Conservation (phyloP, 2,329 filamentous ascomycete genomes). For the Claviceps monticola region DNA sequence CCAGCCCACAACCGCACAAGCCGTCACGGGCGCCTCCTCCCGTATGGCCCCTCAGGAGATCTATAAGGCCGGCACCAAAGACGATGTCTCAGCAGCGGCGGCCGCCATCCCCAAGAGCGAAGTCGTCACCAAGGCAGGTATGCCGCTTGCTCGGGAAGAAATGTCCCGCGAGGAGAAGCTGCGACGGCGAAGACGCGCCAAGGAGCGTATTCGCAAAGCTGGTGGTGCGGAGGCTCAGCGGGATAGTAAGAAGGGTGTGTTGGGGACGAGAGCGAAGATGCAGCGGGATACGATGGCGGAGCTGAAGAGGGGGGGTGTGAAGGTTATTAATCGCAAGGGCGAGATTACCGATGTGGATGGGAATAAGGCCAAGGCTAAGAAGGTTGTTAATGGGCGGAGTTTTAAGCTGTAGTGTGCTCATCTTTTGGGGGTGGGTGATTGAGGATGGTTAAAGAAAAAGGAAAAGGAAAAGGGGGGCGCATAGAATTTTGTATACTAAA, state of each 20-base stretch:
- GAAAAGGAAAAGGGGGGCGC: not conserved
- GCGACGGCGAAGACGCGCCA: constrained; percentile 62
- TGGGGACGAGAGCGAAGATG: constrained; percentile 41
- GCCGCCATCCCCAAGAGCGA: constrained; percentile 51
- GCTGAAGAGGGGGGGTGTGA: constrained; percentile 75
- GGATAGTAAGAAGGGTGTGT: constrained; percentile 14
- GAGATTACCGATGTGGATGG: constrained; percentile 74
- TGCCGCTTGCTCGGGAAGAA: constrained; percentile 69
- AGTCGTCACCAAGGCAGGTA: constrained; percentile 62
- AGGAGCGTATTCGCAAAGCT: constrained; percentile 69
- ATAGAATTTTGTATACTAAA: too few relatives aligned
- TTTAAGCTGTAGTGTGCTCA: constrained; percentile 41
- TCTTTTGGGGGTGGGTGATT: not conserved
- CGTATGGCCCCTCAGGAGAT: constrained; percentile 90
- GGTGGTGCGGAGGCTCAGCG: constrained; percentile 26
- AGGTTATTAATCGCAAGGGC: constrained; percentile 82
- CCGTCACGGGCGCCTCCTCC: constrained; percentile 52
- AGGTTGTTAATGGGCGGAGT: constrained; percentile 37
- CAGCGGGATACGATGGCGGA: constrained; percentile 43
- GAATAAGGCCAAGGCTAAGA: constrained; percentile 49
- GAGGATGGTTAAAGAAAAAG: too few relatives aligned
- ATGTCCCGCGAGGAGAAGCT: constrained; percentile 78
- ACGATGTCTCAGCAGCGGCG: constrained; percentile 18
- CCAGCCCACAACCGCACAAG: constrained; percentile 68
- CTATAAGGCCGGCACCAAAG: constrained; percentile 55